Evolutionary conservation across 2,329 filamentous ascomycete species (phyloP).

Genomic region (Aureobasidium pullulans): DNA sequence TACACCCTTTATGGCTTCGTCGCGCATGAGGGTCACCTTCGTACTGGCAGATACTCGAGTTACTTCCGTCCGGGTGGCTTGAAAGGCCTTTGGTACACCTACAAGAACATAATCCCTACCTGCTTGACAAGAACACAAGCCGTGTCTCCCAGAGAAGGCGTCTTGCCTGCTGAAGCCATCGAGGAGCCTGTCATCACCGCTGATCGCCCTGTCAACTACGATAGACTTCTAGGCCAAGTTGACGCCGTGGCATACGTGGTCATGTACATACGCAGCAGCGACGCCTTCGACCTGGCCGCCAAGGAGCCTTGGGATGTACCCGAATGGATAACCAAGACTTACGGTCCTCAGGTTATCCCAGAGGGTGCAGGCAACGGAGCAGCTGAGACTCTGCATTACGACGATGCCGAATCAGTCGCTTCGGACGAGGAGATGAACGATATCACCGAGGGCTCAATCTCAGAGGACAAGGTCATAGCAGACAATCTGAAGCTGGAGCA

Average conservation of each 20-base stretch:
- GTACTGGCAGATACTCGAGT: constrained; percentile 53
- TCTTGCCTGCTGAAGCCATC: not conserved
- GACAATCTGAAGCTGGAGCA: constrained; percentile 5
- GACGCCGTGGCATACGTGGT: constrained; percentile 47
- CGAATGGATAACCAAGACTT: constrained; percentile 28
- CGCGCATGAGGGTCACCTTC: constrained; percentile 52
- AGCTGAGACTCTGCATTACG: not conserved
- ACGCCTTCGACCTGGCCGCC: constrained; percentile 28
- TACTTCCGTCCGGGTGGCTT: constrained; percentile 52
- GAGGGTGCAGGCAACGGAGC: not conserved
- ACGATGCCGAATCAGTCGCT: not conserved
- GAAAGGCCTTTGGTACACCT: constrained; percentile 51
- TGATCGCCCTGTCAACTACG: not conserved
- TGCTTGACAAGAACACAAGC: constrained; percentile 51
- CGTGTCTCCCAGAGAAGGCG: constrained; percentile 15
- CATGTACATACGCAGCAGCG: constrained; percentile 47
- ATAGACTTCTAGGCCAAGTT: constrained; percentile 21
- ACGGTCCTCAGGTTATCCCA: constrained; percentile 11
- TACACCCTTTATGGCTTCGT: constrained; percentile 56
- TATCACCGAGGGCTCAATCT: constrained; percentile 7
- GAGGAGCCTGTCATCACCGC: constrained; percentile 3
- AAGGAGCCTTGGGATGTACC: constrained; percentile 37
- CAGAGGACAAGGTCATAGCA: not conserved
- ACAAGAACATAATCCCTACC: constrained; percentile 29
- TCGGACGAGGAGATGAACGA: constrained; percentile 28